phyloP scores from a whole-genome alignment of 169 alveolate species.

The Amoebophrya sp. region DNA sequence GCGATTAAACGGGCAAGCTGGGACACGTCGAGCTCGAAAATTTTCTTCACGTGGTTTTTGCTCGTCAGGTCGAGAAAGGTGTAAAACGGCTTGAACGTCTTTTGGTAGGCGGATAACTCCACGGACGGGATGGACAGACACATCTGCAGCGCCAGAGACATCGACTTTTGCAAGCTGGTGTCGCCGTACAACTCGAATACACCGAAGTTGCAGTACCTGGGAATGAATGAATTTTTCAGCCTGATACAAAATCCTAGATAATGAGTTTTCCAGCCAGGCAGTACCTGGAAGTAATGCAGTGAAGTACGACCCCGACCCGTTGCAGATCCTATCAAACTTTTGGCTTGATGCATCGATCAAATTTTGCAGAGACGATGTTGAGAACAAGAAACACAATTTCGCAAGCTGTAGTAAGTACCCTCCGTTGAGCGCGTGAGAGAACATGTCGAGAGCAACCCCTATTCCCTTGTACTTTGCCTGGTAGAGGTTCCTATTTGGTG shows the following conservation, averaged over 20 bases:
- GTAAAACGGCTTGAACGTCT: slow-evolving; percentile 68
- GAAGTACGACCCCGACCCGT: no score
- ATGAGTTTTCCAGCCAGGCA: no score
- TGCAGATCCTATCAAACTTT: no score
- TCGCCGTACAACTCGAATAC: slow-evolving; percentile 83
- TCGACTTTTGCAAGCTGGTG: slow-evolving; percentile 69
- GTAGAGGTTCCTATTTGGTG: slow-evolving; percentile 60
- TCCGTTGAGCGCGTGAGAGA: slow-evolving; percentile 77
- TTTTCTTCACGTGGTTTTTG: slow-evolving; percentile 66
- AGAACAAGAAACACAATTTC: no score
- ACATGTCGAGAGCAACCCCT: slow-evolving; percentile 69
- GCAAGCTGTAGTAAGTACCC: no score
- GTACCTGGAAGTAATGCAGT: no score
- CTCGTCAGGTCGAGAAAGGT: slow-evolving; percentile 77
- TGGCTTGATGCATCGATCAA: no score
- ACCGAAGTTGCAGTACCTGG: slow-evolving; percentile 76
- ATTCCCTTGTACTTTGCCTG: slow-evolving; percentile 78
- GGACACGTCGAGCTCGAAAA: slow-evolving; percentile 30
- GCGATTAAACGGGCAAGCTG: background rate
- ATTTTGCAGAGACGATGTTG: no score
- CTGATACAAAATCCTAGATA: no score
- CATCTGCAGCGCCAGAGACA: slow-evolving; percentile 71
- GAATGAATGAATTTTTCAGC: no score
- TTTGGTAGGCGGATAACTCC: slow-evolving; percentile 49
- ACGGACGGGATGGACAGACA: slow-evolving; percentile 72